These are phyloP conservation scores for Suhomyces tanzawaensis DNA, from an alignment of 805 yeast genomes.

Conservation along the genomic window DNA sequence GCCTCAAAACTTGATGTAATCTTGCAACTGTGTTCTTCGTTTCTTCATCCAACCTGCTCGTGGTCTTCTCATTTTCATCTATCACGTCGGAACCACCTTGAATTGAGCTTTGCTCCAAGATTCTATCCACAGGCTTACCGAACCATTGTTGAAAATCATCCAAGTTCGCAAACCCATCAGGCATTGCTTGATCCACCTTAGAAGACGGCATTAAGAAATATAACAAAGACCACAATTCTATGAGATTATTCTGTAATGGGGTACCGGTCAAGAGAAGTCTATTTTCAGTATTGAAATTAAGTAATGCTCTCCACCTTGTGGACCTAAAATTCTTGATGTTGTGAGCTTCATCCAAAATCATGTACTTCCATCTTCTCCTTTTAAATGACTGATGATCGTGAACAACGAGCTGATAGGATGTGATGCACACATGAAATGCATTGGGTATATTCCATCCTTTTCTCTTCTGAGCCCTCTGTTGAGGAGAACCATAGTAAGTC, in stretches of 20 bases:
- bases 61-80: slow-evolving; percentile 37
- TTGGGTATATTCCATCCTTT: slow-evolving; percentile 98
- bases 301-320: slow-evolving; percentile 92
- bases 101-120: slow-evolving; percentile 62
- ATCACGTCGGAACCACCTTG: slow-evolving; percentile 42
- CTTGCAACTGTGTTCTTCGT: slow-evolving; percentile 83
- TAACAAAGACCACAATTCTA: slow-evolving; percentile 93
- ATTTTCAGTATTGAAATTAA: slow-evolving; percentile 90
- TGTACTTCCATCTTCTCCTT: slow-evolving; percentile 90
- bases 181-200: slow-evolving; percentile 68
- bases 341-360: slow-evolving; percentile 98
- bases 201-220: slow-evolving; percentile 95
- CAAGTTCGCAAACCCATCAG: slow-evolving; percentile 93
- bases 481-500: slow-evolving; percentile 96
- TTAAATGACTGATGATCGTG: slow-evolving; percentile 95
- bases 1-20: slow-evolving; percentile 89
- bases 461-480: slow-evolving; percentile 91
- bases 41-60: slow-evolving; percentile 58
- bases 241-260: slow-evolving; percentile 90
- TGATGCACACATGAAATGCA: slow-evolving; percentile 93
- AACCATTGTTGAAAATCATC: slow-evolving; percentile 98
- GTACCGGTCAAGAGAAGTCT: slow-evolving; percentile 92
- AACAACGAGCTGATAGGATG: slow-evolving; percentile 95
- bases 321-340: slow-evolving; percentile 95
- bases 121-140: slow-evolving; percentile 93